Evolutionary conservation across 2,329 filamentous ascomycete species (phyloP).

Genomic region (Setomelanomma holmii): DNA sequence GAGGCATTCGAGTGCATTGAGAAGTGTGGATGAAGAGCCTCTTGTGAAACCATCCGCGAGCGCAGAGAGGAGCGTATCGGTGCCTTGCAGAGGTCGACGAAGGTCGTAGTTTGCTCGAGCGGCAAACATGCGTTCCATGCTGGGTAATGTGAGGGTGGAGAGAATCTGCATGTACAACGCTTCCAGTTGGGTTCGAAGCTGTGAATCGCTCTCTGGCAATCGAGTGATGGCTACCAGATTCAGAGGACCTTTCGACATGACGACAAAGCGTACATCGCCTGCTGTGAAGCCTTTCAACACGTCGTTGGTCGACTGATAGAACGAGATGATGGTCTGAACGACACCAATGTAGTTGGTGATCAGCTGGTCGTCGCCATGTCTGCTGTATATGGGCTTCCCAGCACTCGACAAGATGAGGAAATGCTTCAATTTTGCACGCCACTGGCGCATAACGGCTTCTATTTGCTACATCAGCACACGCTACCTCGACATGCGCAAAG

Average conservation of each 20-base stretch:
- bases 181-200: conserved; percentile 86
- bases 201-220: conserved; percentile 88
- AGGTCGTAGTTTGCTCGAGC: conserved; percentile 93
- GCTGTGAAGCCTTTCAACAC: conserved; percentile 83
- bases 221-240: conserved; percentile 94
- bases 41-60: conserved; percentile 93
- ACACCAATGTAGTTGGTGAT: conserved; percentile 95
- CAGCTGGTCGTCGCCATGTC: conserved; percentile 87
- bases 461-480: conserved; percentile 38
- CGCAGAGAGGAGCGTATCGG: conserved; percentile 87
- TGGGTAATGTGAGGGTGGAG: conserved; percentile 90
- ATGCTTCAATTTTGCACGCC: conserved; percentile 95
- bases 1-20: conserved; percentile 93
- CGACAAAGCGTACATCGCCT: conserved; percentile 83
- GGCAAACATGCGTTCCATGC: conserved; percentile 84
- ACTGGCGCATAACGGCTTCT: conserved; percentile 68
- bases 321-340: conserved; percentile 96
- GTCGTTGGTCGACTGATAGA: conserved; percentile 84
- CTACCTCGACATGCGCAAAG: conserved; percentile 19
- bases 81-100: conserved; percentile 86
- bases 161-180: conserved; percentile 98
- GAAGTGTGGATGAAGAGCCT: conserved; percentile 85
- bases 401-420: conserved; percentile 96
- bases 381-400: conserved; percentile 95
- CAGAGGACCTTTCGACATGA: conserved; percentile 83